Evolutionary conservation across 805 yeast species (phyloP).

Genomic region (Starmerella apis): DNA sequence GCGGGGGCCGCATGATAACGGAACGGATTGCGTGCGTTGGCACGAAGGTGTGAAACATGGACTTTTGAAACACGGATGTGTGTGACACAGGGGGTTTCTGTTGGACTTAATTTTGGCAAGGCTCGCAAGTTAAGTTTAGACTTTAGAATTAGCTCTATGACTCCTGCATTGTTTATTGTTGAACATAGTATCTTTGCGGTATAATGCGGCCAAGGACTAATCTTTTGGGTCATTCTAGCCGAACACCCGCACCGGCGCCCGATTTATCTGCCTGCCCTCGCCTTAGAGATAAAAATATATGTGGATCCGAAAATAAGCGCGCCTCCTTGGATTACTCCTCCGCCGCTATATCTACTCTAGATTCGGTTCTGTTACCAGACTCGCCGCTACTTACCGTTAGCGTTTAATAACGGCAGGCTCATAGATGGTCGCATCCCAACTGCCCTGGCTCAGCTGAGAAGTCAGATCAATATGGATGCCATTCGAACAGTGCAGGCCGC

Average conservation of each 20-base stretch:
- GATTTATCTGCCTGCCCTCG: not conserved
- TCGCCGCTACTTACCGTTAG: not conserved
- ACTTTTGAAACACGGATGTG: not conserved
- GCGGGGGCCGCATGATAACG: conserved; percentile 4
- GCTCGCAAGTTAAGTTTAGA: too few species aligned
- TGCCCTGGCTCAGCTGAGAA: not conserved
- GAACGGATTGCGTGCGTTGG: not conserved
- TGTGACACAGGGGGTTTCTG: not conserved
- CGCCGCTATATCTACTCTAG: too few species aligned
- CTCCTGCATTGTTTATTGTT: too few species aligned
- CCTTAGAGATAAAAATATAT: too few species aligned
- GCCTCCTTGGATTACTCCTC: too few species aligned
- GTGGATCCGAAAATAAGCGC: too few species aligned
- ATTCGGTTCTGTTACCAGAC: too few species aligned
- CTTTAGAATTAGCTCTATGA: too few species aligned
- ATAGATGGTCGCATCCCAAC: not conserved
- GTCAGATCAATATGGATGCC: conserved; percentile 1
- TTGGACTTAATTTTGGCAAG: not conserved
- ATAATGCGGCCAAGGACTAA: not conserved
- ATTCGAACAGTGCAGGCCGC: conserved; percentile 10
- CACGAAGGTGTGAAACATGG: not conserved
- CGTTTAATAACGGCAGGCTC: not conserved
- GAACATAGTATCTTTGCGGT: not conserved
- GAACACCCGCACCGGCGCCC: not conserved
- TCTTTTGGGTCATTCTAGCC: not conserved